Base-by-base conservation (phyloP, 768 basidiomycete species). In the Podaxis sp. region DNA sequence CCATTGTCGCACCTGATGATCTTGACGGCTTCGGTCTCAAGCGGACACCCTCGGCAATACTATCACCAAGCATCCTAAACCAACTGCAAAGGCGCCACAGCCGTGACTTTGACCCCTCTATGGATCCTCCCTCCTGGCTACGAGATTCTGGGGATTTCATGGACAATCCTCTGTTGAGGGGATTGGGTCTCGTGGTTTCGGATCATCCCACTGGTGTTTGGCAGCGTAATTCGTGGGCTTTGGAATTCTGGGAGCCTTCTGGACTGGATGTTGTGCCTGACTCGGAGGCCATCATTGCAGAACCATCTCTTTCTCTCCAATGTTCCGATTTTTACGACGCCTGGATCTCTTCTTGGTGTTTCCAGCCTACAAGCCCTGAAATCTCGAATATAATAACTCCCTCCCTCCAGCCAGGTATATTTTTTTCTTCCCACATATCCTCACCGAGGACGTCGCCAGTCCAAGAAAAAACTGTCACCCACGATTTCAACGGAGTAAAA, bases 321-420 rank as follows among this genome's bases (percentile, higher is more conserved):
- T 48, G 26, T 12, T 60, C 59, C 17, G 59, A 60, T 20, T n/a
- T 53, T 40, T 60, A 60, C 50, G 59, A 60, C 41, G 50, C 59
- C n/a, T 60, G 59, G 59, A 26, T 52, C n/a, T 60, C 59, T 15
- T 60, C 59, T 36, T 60, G 59, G 59, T 60, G 51, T 20, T 60
- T 60, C 24, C 50, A 24, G 24, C 59, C 59, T 24, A 17, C 51
- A 24, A 41, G 52, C 12, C 22, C 38, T 3, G 26, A 24, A 26
- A 2, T 40, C 17, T 24, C 13, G 8, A 30, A 20, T 13, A 2
- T 60, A 3, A 51, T 44, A 5, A 13, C 59, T 4, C 22, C 59
- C 24, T 51, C 37, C 15, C 50, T 49, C 20, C 37, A 41, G 20
- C 10, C n/a, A 2, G 12, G 30, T 33, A n/a, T 51, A 1, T 53